phyloP scores from a whole-genome alignment of 441 rosid genomes.

The Bruguiera hainesii region DNA sequence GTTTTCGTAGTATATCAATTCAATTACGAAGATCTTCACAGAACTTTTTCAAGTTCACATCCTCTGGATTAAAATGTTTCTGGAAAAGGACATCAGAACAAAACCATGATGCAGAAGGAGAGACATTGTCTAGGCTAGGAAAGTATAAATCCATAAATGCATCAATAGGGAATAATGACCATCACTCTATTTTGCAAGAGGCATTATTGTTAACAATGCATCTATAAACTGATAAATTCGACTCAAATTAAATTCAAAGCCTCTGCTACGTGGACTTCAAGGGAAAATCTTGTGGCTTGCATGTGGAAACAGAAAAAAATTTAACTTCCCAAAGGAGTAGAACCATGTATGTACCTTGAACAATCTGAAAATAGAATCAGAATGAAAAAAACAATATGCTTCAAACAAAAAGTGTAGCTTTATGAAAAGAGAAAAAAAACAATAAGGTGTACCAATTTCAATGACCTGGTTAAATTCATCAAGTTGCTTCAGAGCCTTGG shows the following conservation, averaged over 20 bases:
- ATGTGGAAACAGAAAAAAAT: not conserved
- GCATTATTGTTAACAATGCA: not conserved
- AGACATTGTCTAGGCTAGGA: not conserved
- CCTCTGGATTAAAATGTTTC: conserved; percentile 70
- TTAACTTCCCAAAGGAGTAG: not conserved
- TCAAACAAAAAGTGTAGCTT: not conserved
- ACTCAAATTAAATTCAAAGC: conserved; percentile 9
- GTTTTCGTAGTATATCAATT: conserved; percentile 74
- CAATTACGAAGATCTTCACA: conserved; percentile 56
- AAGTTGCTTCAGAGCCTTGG: conserved; percentile 70
- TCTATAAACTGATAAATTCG: conserved; percentile 1
- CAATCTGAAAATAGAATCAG: not conserved
- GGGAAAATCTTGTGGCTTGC: not conserved
- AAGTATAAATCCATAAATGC: not conserved
- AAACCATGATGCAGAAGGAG: conserved; percentile 14
- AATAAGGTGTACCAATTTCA: conserved; percentile 20
- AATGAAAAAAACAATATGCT: not conserved
- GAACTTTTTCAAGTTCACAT: conserved; percentile 34
- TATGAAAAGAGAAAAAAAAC: not conserved
- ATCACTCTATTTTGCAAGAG: not conserved
- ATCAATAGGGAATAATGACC: too few relatives aligned
- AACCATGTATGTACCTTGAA: not conserved
- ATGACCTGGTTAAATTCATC: conserved; percentile 78
- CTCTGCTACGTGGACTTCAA: not conserved
- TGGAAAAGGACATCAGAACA: conserved; percentile 30